Percentiles rank a stretch among this genome's conserved stretches.
phyloP scores from a whole-genome alignment of 139 green algal genomes.

The Picochlorum sp. region DNA sequence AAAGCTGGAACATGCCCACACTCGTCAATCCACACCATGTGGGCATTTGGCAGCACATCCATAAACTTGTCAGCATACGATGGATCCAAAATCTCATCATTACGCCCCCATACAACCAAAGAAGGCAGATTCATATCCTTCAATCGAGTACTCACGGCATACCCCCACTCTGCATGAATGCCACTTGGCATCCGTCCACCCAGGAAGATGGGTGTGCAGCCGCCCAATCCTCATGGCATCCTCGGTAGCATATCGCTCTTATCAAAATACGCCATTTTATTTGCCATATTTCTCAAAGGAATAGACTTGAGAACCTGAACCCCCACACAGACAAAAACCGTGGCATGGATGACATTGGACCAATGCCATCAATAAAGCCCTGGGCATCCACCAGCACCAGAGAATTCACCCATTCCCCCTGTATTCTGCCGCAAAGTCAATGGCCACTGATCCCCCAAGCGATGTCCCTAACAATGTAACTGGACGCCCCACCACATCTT shows the following conservation, averaged over 20 bases:
- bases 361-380: constrained; percentile 82
- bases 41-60: constrained; percentile 34
- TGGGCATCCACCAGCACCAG: constrained; percentile 76
- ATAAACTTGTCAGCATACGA: constrained; percentile 48
- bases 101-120: constrained; percentile 84
- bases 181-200: constrained; percentile 81
- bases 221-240: constrained; percentile 75
- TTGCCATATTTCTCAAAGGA: constrained; percentile 57
- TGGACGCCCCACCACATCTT: constrained; percentile 37
- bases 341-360: constrained; percentile 59
- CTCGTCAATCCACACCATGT: constrained; percentile 60
- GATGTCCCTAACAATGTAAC: constrained; percentile 71
- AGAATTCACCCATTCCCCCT: constrained; percentile 64
- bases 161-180: constrained; percentile 89
- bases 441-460: constrained; percentile 78
- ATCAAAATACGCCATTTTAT: constrained; percentile 78
- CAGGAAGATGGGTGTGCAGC: constrained; percentile 57
- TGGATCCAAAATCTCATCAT: constrained; percentile 70
- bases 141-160: constrained; percentile 42
- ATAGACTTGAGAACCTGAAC: constrained; percentile 58
- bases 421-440: constrained; percentile 75
- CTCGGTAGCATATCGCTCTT: constrained; percentile 59
- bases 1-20: constrained; percentile 82
- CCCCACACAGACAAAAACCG: constrained; percentile 41
- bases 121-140: constrained; percentile 18